Evolutionary conservation across 139 green algal species (phyloP).

Genomic region (Chlorella sp.): DNA sequence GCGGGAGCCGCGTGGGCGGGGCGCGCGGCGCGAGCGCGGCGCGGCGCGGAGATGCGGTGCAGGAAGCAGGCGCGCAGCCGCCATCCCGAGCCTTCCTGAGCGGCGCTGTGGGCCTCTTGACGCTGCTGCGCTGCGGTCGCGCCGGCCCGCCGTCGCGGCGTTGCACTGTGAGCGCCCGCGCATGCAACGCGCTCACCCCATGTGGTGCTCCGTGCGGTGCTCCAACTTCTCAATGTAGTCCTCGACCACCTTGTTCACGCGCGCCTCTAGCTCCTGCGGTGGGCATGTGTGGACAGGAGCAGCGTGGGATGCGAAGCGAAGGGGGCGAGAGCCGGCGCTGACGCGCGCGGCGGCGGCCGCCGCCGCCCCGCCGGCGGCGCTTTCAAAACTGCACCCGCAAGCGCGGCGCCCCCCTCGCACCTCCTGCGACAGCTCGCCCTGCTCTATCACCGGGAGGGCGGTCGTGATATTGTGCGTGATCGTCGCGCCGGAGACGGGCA

Average conservation of each 20-base stretch:
- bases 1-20: too few relatives aligned
- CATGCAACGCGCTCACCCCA: slow-evolving; percentile 65
- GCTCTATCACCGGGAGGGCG: slow-evolving; percentile 66
- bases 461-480: slow-evolving; percentile 74
- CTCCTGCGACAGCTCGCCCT: slow-evolving; percentile 47
- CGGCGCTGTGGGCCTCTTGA: too few relatives aligned
- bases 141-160: too few relatives aligned
- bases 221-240: slow-evolving; percentile 82
- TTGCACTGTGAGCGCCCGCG: too few relatives aligned
- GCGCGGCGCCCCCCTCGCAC: slow-evolving; percentile 27
- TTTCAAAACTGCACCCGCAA: background rate
- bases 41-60: too few relatives aligned
- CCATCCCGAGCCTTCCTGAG: too few relatives aligned
- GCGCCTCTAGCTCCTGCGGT: slow-evolving; percentile 66
- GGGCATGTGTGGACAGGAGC: background rate
- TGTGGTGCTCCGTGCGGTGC: slow-evolving; percentile 82
- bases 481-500: slow-evolving; percentile 63
- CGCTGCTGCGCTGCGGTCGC: too few relatives aligned
- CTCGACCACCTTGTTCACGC: slow-evolving; percentile 57
- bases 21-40: too few relatives aligned
- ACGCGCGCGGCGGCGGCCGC: background rate
- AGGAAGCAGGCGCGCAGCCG: too few relatives aligned
- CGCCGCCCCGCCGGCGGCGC: background rate
- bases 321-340: too few relatives aligned
- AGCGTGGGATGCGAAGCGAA: background rate